Evolutionary conservation across 352 stramenopile species (phyloP).

Genomic region (Globisporangium cylindrosporum): DNA sequence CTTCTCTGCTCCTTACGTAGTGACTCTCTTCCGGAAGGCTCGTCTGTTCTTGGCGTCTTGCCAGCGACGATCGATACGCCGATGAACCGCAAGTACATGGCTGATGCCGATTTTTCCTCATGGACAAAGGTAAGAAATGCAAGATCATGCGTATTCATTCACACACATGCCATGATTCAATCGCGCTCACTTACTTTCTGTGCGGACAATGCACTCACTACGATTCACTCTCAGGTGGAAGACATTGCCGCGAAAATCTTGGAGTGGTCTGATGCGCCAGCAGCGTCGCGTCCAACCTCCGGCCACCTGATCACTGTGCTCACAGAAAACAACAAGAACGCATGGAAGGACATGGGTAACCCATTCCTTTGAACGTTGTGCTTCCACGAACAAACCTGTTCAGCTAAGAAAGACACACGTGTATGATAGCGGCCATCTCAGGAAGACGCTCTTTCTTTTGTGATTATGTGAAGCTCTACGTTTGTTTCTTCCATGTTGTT

Average conservation of each 20-base stretch:
- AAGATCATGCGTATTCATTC: background rate
- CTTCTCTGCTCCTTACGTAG: constrained; percentile 19
- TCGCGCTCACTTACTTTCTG: background rate
- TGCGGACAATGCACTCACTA: background rate
- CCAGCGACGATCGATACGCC: constrained; percentile 86
- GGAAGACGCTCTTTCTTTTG: background rate
- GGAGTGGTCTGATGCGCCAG: constrained; percentile 51
- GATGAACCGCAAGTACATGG: constrained; percentile 88
- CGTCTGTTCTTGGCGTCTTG: constrained; percentile 64
- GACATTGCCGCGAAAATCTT: constrained; percentile 77
- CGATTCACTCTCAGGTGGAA: constrained; percentile 33
- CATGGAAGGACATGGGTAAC: constrained; percentile 68
- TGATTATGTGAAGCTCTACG: background rate
- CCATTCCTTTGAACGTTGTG: constrained; percentile 44
- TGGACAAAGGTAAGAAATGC: constrained; percentile 63
- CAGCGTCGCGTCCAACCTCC: constrained; percentile 41
- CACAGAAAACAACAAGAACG: constrained; percentile 54
- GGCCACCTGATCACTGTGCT: constrained; percentile 71
- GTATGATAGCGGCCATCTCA: background rate
- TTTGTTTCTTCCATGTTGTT: background rate
- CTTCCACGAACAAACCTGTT: background rate
- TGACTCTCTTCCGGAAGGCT: constrained; percentile 45
- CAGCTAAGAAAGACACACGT: background rate
- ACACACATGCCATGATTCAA: background rate
- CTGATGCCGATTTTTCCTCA: constrained; percentile 76